Percentiles rank a stretch among this genome's conserved stretches.
Evolutionary conservation across 306 rosid genomes (phyloP).

Genomic region (Arachis stenosperma): DNA sequence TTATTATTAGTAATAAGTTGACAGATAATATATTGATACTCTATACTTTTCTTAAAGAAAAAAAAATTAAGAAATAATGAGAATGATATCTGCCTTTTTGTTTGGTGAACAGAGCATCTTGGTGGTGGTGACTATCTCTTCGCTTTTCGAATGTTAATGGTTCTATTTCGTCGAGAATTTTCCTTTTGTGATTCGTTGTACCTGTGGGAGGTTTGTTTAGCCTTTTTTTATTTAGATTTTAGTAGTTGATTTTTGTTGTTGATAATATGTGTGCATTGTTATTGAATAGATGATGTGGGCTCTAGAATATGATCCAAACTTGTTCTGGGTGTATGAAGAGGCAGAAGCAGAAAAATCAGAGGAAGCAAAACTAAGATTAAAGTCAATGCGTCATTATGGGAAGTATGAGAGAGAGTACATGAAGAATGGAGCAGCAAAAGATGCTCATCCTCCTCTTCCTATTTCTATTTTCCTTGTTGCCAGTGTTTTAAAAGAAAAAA

Average conservation of each 20-base stretch:
- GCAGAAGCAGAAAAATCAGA: conserved; percentile 59
- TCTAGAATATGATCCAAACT: conserved; percentile 84
- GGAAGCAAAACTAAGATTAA: conserved; percentile 65
- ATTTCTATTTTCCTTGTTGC: conserved; percentile 96
- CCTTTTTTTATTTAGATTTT: neutral
- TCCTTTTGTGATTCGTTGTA: conserved; percentile 95
- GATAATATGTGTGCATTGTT: no score
- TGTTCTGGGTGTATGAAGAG: conserved; percentile 69
- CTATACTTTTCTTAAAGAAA: no score
- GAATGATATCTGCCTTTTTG: conserved; percentile 20
- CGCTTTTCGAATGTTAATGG: conserved; percentile 99
- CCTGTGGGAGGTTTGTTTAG: conserved; percentile 90
- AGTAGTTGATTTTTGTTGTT: no score
- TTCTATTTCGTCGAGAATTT: conserved; percentile 94
- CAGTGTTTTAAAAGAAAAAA: conserved; percentile 90
- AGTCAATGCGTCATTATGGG: conserved; percentile 80
- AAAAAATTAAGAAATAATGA: conserved; percentile 17
- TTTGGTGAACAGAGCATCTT: conserved; percentile 67
- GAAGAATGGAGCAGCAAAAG: conserved; percentile 54
- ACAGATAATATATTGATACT: no score
- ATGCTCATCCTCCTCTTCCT: conserved; percentile 73
- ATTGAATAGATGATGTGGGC: conserved; percentile 98
- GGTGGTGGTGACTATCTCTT: conserved; percentile 98
- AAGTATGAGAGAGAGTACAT: conserved; percentile 85
- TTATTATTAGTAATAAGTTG: no score